Evolutionary conservation across 148 eudicot genomes (phyloP).

Genomic region (Vaccinium myrtillus): DNA sequence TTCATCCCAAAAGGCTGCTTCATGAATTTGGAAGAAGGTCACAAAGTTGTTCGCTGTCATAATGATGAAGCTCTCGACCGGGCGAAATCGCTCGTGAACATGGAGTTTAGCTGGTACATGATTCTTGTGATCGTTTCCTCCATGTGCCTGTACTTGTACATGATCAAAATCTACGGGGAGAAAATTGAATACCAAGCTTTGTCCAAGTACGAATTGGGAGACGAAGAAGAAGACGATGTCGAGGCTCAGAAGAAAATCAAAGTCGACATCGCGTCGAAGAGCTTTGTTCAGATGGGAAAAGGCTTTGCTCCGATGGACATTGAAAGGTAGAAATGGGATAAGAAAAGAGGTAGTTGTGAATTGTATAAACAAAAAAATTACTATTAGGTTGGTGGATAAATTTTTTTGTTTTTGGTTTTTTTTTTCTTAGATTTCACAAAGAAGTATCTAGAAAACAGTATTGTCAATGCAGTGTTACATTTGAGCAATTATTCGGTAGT

Average conservation of each 20-base stretch:
- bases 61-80: constrained; percentile 52
- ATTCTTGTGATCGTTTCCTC: constrained; percentile 46
- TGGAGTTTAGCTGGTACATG: constrained; percentile 73
- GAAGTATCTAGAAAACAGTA: not conserved
- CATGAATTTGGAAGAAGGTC: constrained; percentile 67
- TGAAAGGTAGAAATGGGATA: constrained; percentile 39
- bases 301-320: constrained; percentile 38
- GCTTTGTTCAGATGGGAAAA: constrained; percentile 39
- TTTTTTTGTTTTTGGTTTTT: not conserved
- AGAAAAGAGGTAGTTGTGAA: not conserved
- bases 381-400: not conserved
- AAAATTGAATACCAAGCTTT: constrained; percentile 34
- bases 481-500: no score
- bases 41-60: constrained; percentile 62
- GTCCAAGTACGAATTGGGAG: constrained; percentile 23
- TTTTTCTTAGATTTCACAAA: not conserved
- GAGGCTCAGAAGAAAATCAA: constrained; percentile 51
- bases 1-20: constrained; percentile 69
- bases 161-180: constrained; percentile 33
- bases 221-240: constrained; percentile 39
- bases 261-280: constrained; percentile 17
- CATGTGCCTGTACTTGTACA: constrained; percentile 40
- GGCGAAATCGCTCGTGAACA: constrained; percentile 75
- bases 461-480: not conserved
- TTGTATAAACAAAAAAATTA: not conserved